These are phyloP conservation scores for Malus asiatica DNA, from an alignment of 306 rosid species.

Conservation along the genomic window DNA sequence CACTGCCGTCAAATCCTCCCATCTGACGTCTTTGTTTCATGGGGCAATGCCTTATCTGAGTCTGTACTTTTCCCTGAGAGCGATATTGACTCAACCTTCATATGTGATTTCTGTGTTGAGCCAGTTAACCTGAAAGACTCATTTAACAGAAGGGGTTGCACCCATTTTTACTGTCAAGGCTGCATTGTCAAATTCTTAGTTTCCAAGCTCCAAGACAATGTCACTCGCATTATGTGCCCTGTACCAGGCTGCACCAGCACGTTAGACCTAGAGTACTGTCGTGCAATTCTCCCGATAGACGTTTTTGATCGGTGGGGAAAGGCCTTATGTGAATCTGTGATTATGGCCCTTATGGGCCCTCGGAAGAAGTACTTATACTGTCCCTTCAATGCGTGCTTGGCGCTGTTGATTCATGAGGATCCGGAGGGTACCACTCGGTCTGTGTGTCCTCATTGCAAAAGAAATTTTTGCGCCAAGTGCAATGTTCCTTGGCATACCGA, in stretches of 20 bases:
- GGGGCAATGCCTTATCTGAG: constrained; percentile 12
- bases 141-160: not conserved
- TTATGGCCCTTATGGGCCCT: not conserved
- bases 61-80: not conserved
- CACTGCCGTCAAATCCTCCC: constrained; percentile 32
- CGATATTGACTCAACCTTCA: not conserved
- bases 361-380: constrained; percentile 26
- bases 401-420: constrained; percentile 12
- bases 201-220: constrained; percentile 34
- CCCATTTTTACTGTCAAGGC: constrained; percentile 41
- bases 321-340: constrained; percentile 28
- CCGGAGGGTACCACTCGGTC: not conserved
- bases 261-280: constrained; percentile 23
- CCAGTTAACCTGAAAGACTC: not conserved
- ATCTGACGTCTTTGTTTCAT: constrained; percentile 12
- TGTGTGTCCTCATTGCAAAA: constrained; percentile 49
- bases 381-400: constrained; percentile 51
- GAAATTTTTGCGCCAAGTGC: constrained; percentile 45
- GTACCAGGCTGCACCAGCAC: constrained; percentile 23
- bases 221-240: constrained; percentile 33
- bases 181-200: constrained; percentile 44
- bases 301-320: constrained; percentile 29
- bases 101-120: not conserved
- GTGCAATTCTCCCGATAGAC: constrained; percentile 22
- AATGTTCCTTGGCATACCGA: constrained; percentile 53